A percentile compares a stretch with the other conserved stretches of the same genome.
These are phyloP conservation scores for Choanephora cucurbitarum DNA, from an alignment of 371 early-diverging fungal genomes.

Conservation along the genomic window DNA sequence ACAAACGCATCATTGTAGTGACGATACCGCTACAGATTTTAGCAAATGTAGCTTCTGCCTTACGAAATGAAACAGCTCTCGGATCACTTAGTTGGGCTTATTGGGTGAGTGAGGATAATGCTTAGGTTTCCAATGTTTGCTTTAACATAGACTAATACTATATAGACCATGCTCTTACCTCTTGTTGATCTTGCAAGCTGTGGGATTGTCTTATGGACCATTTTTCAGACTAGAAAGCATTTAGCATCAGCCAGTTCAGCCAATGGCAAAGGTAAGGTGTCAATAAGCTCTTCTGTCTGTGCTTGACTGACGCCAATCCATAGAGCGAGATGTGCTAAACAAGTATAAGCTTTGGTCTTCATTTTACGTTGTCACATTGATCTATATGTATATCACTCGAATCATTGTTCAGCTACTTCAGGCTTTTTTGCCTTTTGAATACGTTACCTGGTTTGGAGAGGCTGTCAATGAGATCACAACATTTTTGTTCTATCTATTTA, in stretches of 20 bases:
- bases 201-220: constrained; percentile 54
- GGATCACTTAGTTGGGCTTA: constrained; percentile 55
- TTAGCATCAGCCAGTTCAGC: constrained; percentile 46
- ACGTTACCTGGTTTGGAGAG: constrained; percentile 58
- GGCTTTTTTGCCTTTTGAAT: constrained; percentile 53
- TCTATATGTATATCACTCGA: constrained; percentile 58
- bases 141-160: no score
- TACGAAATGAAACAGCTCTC: constrained; percentile 53
- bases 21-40: constrained; percentile 60
- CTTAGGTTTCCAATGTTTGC: background rate
- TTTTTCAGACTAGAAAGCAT: constrained; percentile 57
- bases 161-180: constrained; percentile 48
- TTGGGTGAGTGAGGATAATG: constrained; percentile 46
- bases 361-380: constrained; percentile 58
- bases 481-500: constrained; percentile 50
- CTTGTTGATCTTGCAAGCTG: constrained; percentile 56
- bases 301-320: background rate
- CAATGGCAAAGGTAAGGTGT: constrained; percentile 52
- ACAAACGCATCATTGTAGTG: constrained; percentile 55
- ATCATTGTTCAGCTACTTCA: constrained; percentile 53
- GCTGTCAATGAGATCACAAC: constrained; percentile 53
- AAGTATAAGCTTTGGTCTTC: constrained; percentile 62
- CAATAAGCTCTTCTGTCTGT: no score
- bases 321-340: constrained; percentile 49
- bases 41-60: constrained; percentile 54